A percentile compares a stretch with the other conserved stretches of the same genome.
These are phyloP conservation scores for Phylloporus sp. DNA, from an alignment of 768 basidiomycete genomes.

Conservation along the genomic window DNA sequence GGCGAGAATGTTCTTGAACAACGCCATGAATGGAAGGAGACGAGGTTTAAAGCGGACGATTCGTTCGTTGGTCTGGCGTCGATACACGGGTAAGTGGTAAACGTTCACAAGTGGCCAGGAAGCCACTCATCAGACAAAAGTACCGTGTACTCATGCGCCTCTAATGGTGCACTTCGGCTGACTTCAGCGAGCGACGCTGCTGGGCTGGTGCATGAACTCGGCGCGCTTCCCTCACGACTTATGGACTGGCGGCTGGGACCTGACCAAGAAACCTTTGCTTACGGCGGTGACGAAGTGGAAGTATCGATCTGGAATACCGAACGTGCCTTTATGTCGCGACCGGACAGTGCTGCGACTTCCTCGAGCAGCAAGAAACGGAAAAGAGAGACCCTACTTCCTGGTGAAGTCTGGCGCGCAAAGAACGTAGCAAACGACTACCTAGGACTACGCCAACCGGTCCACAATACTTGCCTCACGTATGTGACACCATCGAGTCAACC, in stretches of 20 bases:
- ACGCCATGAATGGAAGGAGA: constrained; percentile 58
- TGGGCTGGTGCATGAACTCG: constrained; percentile 24
- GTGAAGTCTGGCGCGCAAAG: constrained; percentile 80
- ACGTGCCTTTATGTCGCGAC: constrained; percentile 38
- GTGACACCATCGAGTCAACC: constrained; percentile 40
- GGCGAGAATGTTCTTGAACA: constrained; percentile 39
- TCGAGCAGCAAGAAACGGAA: constrained; percentile 43
- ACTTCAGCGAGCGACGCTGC: constrained; percentile 32
- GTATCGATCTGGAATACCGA: constrained; percentile 77
- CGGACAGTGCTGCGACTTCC: constrained; percentile 16
- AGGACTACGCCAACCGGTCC: constrained; percentile 71
- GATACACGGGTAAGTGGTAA: constrained; percentile 42
- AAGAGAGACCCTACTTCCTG: constrained; percentile 59
- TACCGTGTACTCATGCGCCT: constrained; percentile 62
- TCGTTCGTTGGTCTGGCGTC: constrained; percentile 59
- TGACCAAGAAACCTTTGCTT: constrained; percentile 56
- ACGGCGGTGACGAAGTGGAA: constrained; percentile 85
- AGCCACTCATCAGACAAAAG: constrained; percentile 19
- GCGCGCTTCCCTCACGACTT: constrained; percentile 64
- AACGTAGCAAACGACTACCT: constrained; percentile 79
- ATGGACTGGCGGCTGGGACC: constrained; percentile 58
- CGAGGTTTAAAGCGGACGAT: constrained; percentile 46
- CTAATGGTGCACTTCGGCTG: constrained; percentile 65
- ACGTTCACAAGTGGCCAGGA: neutral
- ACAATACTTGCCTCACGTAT: constrained; percentile 65